Evolutionary conservation across 1,284 basidiomycete species (phyloP).

Genomic region (Coniophora puteana): DNA sequence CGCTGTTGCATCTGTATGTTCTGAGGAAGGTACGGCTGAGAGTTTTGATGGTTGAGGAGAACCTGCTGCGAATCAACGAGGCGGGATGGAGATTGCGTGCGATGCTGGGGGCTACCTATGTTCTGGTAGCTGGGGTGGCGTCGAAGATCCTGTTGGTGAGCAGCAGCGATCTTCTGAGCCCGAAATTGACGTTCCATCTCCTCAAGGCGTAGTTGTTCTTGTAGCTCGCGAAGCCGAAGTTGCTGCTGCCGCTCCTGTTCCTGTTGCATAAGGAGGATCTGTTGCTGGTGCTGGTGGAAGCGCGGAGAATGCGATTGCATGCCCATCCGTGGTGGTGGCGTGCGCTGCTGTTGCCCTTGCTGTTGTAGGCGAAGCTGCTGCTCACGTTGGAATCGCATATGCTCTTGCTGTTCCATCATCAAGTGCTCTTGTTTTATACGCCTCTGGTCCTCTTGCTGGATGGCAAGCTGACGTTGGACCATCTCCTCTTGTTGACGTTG

Average conservation of each 20-base stretch:
- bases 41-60: slow-evolving; percentile 40
- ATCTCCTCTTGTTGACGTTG: slow-evolving; percentile 30
- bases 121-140: slow-evolving; percentile 32
- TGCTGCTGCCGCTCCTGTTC: slow-evolving; percentile 52
- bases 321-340: slow-evolving; percentile 65
- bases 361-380: slow-evolving; percentile 34
- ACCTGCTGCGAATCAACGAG: slow-evolving; percentile 35
- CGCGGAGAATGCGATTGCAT: slow-evolving; percentile 65
- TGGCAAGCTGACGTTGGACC: slow-evolving; percentile 24
- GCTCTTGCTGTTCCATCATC: slow-evolving; percentile 27
- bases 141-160: slow-evolving; percentile 38
- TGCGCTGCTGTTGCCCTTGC: slow-evolving; percentile 45
- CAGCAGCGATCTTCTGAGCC: slow-evolving; percentile 45
- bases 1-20: slow-evolving; percentile 70
- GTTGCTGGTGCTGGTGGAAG: slow-evolving; percentile 65
- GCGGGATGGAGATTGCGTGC: slow-evolving; percentile 51
- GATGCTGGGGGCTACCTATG: slow-evolving; percentile 26
- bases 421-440: slow-evolving; percentile 23
- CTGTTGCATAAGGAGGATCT: slow-evolving; percentile 58
- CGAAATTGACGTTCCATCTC: slow-evolving; percentile 59
- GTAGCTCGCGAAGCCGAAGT: slow-evolving; percentile 42
- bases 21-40: slow-evolving; percentile 50
- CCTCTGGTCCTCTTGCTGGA: no score
- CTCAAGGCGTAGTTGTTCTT: slow-evolving; percentile 58
- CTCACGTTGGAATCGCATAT: slow-evolving; percentile 25